These are phyloP conservation scores for Helminthosporium solani DNA, from an alignment of 2,329 filamentous ascomycete species.

Conservation along the genomic window DNA sequence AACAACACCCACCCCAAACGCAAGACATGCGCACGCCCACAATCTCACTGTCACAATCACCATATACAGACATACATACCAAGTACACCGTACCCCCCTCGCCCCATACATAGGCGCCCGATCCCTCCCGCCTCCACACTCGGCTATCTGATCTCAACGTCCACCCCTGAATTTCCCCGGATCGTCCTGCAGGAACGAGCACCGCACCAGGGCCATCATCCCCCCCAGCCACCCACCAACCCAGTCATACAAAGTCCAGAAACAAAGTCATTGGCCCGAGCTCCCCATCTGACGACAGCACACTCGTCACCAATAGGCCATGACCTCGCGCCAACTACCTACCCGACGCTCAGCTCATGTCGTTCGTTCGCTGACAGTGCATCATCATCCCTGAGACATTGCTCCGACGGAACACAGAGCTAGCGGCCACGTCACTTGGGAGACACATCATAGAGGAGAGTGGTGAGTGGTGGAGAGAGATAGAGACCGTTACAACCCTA, in stretches of 20 bases:
- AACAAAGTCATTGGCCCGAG: constrained; percentile 6
- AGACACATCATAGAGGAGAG: too few relatives aligned
- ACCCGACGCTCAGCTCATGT: too few relatives aligned
- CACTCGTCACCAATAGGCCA: too few relatives aligned
- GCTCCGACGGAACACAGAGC: too few relatives aligned
- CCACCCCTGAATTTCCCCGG: constrained; percentile 28
- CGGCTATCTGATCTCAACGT: constrained; percentile 31
- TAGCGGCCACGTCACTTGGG: too few relatives aligned
- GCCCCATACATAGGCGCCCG: constrained; percentile 27
- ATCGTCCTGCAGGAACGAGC: constrained; percentile 21
- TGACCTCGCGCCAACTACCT: too few relatives aligned
- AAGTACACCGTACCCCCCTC: too few relatives aligned
- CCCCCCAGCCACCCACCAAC: too few relatives aligned
- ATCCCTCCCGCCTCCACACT: constrained; percentile 23
- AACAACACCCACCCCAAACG: not conserved
- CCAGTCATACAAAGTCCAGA: too few relatives aligned
- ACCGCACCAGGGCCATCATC: too few relatives aligned
- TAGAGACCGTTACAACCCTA: constrained; percentile 23
- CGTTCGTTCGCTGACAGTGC: not conserved
- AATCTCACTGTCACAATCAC: constrained; percentile 1
- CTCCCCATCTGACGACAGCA: not conserved
- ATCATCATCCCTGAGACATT: too few relatives aligned
- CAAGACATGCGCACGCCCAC: constrained; percentile 6
- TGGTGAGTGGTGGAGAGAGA: too few relatives aligned
- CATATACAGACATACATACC: constrained; percentile 3